phyloP scores from a whole-genome alignment of 345 rosid species.

The Carallia pectinifolia region DNA sequence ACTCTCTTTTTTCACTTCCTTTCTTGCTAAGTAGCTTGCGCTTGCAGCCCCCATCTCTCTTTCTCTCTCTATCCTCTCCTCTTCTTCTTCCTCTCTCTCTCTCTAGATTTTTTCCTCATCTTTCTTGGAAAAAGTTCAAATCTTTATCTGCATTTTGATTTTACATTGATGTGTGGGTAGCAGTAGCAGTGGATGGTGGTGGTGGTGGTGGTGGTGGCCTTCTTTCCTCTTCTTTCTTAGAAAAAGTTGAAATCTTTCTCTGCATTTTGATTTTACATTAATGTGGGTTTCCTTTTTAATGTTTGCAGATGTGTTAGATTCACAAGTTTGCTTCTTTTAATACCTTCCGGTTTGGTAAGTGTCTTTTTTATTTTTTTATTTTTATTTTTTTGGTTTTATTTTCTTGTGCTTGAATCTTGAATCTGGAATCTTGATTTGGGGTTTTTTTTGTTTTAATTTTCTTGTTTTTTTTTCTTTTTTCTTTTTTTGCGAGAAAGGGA shows the following conservation, averaged over 20 bases:
- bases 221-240: too few relatives aligned
- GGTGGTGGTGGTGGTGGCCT: too few relatives aligned
- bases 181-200: too few relatives aligned
- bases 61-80: not conserved
- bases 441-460: not conserved
- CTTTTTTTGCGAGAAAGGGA: not conserved
- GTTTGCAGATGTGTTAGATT: not conserved
- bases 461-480: not conserved
- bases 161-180: not conserved
- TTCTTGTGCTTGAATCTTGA: too few relatives aligned
- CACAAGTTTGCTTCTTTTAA: not conserved
- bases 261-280: not conserved
- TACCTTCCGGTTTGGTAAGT: not conserved
- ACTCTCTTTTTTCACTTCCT: not conserved
- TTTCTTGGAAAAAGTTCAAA: not conserved
- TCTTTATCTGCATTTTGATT: not conserved
- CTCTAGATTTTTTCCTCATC: not conserved
- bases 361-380: too few relatives aligned
- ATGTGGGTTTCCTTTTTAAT: not conserved
- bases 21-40: slow-evolving; percentile 15
- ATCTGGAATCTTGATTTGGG: too few relatives aligned
- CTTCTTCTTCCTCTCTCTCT: not conserved
- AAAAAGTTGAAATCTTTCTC: too few relatives aligned
- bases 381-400: too few relatives aligned
- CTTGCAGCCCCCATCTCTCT: not conserved